Percentiles rank a stretch among this genome's conserved stretches.
phyloP scores from a whole-genome alignment of 108 stramenopile species.

The Parmales sp. region DNA sequence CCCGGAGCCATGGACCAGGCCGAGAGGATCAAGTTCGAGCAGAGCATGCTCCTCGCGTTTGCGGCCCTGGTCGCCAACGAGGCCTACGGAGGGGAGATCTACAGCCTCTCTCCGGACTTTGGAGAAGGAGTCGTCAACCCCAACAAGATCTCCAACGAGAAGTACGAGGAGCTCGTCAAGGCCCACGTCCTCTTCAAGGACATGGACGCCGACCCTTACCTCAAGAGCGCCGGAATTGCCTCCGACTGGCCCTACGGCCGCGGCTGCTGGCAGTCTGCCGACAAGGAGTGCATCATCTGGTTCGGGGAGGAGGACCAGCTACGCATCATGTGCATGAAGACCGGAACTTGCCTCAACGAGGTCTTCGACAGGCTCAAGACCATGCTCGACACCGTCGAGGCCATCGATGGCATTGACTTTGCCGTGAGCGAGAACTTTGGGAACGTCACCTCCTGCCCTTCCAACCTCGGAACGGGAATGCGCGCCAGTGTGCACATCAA shows the following conservation, averaged over 20 bases:
- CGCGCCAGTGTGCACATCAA: constrained; percentile 61
- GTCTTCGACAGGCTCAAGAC: constrained; percentile 39
- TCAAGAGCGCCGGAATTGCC: constrained; percentile 41
- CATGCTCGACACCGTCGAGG: constrained; percentile 36
- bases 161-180: constrained; percentile 43
- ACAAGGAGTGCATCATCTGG: constrained; percentile 48
- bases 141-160: constrained; percentile 32
- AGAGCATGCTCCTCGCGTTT: constrained; percentile 40
- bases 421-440: constrained; percentile 40
- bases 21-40: constrained; percentile 45
- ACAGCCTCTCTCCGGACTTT: constrained; percentile 42
- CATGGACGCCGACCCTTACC: constrained; percentile 50
- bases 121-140: constrained; percentile 37
- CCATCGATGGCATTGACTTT: constrained; percentile 41
- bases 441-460: constrained; percentile 58
- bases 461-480: constrained; percentile 69
- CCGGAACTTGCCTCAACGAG: constrained; percentile 40
- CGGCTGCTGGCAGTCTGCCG: constrained; percentile 52
- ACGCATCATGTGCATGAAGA: constrained; percentile 58
- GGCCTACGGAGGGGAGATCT: constrained; percentile 36
- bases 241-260: constrained; percentile 51
- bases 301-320: constrained; percentile 59
- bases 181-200: constrained; percentile 43
- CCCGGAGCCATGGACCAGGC: constrained; percentile 43
- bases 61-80: constrained; percentile 27